A percentile compares a stretch with the other conserved stretches of the same genome.
phyloP scores from a whole-genome alignment of 2,329 filamentous ascomycete species.

The Beauveria australis region DNA sequence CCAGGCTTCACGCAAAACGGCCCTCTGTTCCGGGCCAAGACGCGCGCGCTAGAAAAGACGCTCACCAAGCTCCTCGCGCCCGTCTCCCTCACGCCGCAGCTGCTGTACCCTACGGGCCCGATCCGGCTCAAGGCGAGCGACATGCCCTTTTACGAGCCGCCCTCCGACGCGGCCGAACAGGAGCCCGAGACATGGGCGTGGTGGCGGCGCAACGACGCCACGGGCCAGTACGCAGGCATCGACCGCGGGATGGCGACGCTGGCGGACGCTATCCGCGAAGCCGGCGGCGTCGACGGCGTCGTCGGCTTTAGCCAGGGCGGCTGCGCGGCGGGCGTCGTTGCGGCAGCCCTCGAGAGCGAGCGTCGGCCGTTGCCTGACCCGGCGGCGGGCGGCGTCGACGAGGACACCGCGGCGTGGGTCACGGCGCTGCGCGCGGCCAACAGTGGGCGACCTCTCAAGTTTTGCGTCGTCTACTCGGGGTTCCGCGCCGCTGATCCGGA shows the following conservation, averaged over 20 bases:
- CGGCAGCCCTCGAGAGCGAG: slow-evolving; percentile 56
- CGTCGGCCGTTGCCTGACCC: slow-evolving; percentile 17
- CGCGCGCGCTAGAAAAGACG: slow-evolving; percentile 74
- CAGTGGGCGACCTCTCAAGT: slow-evolving; percentile 45
- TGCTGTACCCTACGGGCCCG: slow-evolving; percentile 64
- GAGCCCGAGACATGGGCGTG: slow-evolving; percentile 68
- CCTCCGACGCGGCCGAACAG: slow-evolving; percentile 36
- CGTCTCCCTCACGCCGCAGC: slow-evolving; percentile 41
- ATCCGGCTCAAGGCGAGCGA: slow-evolving; percentile 54
- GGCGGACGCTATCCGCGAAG: slow-evolving; percentile 51
- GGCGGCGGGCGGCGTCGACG: slow-evolving; percentile 18
- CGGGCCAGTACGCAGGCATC: slow-evolving; percentile 57
- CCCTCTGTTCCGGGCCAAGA: slow-evolving; percentile 76
- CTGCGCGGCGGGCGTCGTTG: slow-evolving; percentile 62
- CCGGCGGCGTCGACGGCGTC: slow-evolving; percentile 67
- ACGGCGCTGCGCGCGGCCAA: slow-evolving; percentile 41
- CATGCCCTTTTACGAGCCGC: slow-evolving; percentile 57
- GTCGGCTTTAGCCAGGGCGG: slow-evolving; percentile 79
- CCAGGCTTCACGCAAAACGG: slow-evolving; percentile 86
- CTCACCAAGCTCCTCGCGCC: slow-evolving; percentile 65
- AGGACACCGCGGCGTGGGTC: slow-evolving; percentile 32
- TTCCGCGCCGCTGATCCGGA: slow-evolving; percentile 57
- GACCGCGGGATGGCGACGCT: slow-evolving; percentile 59
- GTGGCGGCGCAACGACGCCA: slow-evolving; percentile 65
- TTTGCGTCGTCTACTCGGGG: slow-evolving; percentile 69